Evolutionary conservation across 169 alveolate species (phyloP).

Genomic region (Theileria parva): DNA sequence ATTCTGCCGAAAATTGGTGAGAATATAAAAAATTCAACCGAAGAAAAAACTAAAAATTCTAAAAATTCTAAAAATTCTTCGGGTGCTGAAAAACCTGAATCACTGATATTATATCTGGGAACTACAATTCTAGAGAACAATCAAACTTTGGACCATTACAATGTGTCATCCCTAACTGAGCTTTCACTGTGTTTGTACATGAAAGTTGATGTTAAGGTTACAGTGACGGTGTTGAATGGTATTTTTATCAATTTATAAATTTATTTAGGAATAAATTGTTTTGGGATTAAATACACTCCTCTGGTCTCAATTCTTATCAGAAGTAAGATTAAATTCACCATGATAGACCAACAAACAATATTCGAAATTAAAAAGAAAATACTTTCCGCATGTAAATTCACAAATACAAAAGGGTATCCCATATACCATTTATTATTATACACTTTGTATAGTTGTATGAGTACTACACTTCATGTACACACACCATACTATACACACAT

Average conservation of each 20-base stretch:
- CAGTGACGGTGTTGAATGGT: slow-evolving; percentile 37
- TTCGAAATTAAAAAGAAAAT: slow-evolving; percentile 34
- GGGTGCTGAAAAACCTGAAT: slow-evolving; percentile 23
- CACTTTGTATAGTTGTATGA: no score
- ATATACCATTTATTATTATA: no score
- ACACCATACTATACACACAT: not conserved
- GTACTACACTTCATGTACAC: not conserved
- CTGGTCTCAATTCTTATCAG: slow-evolving; percentile 11
- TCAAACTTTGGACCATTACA: slow-evolving; percentile 25
- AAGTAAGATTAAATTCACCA: slow-evolving; percentile 20
- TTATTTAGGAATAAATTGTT: slow-evolving; percentile 39
- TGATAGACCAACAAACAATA: slow-evolving; percentile 51
- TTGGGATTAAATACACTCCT: slow-evolving; percentile 49
- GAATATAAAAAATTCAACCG: not conserved
- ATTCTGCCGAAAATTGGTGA: slow-evolving; percentile 10
- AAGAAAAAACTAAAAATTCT: not conserved
- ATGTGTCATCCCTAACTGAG: slow-evolving; percentile 38
- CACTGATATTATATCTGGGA: slow-evolving; percentile 53
- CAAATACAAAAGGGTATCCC: slow-evolving; percentile 29
- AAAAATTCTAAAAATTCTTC: slow-evolving; percentile 16
- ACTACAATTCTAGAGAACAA: slow-evolving; percentile 25
- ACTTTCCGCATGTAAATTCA: slow-evolving; percentile 1
- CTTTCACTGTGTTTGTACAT: slow-evolving; percentile 40
- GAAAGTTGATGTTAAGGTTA: slow-evolving; percentile 19
- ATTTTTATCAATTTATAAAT: not conserved